A percentile compares a stretch with the other conserved stretches of the same genome.
Conservation (phyloP, 1,284 basidiomycete genomes). For the Stereum hirsutum region DNA sequence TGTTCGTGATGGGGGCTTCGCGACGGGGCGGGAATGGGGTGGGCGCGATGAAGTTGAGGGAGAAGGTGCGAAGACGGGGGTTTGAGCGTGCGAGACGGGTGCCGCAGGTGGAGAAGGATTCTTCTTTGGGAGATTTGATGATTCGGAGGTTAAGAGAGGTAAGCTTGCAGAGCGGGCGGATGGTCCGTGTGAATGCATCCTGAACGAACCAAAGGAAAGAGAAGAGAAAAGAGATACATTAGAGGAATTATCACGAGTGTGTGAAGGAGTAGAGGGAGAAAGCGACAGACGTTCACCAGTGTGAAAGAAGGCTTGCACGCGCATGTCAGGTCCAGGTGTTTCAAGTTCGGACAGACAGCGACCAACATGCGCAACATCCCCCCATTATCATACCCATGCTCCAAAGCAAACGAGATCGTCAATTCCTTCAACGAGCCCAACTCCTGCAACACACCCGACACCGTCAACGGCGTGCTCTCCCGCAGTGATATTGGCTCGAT, state of each 20-base stretch:
- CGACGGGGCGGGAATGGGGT: constrained; percentile 12
- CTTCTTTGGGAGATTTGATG: constrained; percentile 58
- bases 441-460: constrained; percentile 45
- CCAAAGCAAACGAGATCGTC: constrained; percentile 54
- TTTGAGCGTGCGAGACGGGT: constrained; percentile 50
- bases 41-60: constrained; percentile 42
- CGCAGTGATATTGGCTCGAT: constrained; percentile 58
- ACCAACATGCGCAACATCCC: constrained; percentile 56
- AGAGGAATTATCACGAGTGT: not conserved
- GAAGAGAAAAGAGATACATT: too few relatives aligned
- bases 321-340: constrained; percentile 53
- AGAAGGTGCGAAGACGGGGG: constrained; percentile 54
- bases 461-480: constrained; percentile 50
- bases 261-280: not conserved
- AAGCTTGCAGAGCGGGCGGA: constrained; percentile 51
- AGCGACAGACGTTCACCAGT: constrained; percentile 33
- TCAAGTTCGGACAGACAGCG: constrained; percentile 51
- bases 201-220: constrained; percentile 7
- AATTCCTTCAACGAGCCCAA: constrained; percentile 46
- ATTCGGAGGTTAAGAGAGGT: constrained; percentile 50
- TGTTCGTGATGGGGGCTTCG: too few relatives aligned
- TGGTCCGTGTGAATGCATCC: constrained; percentile 24
- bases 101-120: constrained; percentile 46
- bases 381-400: constrained; percentile 65
- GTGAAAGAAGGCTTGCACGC: constrained; percentile 62